These are phyloP conservation scores for Stygiomarasmius scandens DNA, from an alignment of 1,284 basidiomycete species.

Conservation along the genomic window DNA sequence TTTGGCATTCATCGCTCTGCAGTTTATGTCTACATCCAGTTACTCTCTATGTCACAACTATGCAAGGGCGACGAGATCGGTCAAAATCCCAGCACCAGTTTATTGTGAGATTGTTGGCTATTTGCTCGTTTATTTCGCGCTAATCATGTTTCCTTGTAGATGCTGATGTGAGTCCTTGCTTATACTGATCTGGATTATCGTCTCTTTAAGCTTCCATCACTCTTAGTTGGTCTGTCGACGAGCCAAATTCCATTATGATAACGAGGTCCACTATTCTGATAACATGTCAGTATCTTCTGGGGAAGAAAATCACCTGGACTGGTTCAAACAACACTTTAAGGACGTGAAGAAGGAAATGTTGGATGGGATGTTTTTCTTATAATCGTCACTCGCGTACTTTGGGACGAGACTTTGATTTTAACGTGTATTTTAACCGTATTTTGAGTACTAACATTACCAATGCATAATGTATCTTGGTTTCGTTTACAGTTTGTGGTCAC, in stretches of 20 bases:
- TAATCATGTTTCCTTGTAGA: too few relatives aligned
- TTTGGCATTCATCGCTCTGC: neutral
- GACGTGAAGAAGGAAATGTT: too few relatives aligned
- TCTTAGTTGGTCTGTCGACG: slow-evolving; percentile 31
- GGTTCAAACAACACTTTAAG: neutral
- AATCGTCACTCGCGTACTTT: too few relatives aligned
- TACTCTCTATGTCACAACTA: slow-evolving; percentile 39
- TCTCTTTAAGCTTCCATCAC: neutral
- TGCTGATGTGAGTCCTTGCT: slow-evolving; percentile 28
- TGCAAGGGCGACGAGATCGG: slow-evolving; percentile 36
- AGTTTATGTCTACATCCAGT: slow-evolving; percentile 12
- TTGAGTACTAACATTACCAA: too few relatives aligned
- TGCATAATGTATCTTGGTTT: too few relatives aligned
- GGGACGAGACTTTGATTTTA: too few relatives aligned
- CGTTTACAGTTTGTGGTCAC: too few relatives aligned
- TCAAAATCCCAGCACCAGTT: slow-evolving; percentile 40
- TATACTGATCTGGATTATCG: neutral
- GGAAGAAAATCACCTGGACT: neutral
- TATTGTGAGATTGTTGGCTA: too few relatives aligned
- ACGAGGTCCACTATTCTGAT: slow-evolving; percentile 21
- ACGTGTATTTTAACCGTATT: too few relatives aligned
- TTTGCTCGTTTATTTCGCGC: too few relatives aligned
- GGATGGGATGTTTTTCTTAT: neutral
- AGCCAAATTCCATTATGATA: slow-evolving; percentile 35
- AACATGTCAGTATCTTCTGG: slow-evolving; percentile 19